phyloP scores from a whole-genome alignment of 78 protist genomes.

The Dictyostelium discoideum region DNA sequence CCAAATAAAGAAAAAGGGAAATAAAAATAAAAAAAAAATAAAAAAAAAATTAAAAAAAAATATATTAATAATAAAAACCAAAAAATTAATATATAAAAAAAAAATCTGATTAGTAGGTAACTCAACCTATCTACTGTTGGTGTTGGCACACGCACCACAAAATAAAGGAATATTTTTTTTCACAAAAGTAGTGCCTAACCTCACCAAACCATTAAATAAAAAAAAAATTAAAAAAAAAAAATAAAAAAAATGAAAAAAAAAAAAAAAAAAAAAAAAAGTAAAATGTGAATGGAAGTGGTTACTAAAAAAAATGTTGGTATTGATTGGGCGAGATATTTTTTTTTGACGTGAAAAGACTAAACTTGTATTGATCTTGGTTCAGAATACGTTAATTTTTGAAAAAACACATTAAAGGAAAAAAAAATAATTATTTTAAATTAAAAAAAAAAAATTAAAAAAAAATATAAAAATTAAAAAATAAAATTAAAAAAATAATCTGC shows the following conservation, averaged over 20 bases:
- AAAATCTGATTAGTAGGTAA: background rate
- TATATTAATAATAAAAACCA: background rate
- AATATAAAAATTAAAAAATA: no score
- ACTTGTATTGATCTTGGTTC: background rate
- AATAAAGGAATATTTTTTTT: no score
- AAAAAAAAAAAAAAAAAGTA: no score
- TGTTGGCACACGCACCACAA: background rate
- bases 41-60: no score
- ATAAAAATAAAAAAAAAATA: no score
- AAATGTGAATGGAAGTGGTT: background rate
- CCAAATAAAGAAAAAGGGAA: background rate
- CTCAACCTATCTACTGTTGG: background rate
- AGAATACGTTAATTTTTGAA: background rate
- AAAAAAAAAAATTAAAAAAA: no score
- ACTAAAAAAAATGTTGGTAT: background rate
- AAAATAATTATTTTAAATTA: no score
- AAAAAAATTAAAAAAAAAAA: no score
- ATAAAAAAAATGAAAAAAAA: no score
- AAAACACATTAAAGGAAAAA: background rate
- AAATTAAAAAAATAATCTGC: background rate
- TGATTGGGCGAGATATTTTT: no score
- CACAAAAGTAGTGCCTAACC: background rate
- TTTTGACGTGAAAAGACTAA: background rate
- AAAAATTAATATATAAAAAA: no score
- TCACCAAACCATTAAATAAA: background rate